Conservation (phyloP, 345 rosid species). For the Dipteronia dyeriana region DNA sequence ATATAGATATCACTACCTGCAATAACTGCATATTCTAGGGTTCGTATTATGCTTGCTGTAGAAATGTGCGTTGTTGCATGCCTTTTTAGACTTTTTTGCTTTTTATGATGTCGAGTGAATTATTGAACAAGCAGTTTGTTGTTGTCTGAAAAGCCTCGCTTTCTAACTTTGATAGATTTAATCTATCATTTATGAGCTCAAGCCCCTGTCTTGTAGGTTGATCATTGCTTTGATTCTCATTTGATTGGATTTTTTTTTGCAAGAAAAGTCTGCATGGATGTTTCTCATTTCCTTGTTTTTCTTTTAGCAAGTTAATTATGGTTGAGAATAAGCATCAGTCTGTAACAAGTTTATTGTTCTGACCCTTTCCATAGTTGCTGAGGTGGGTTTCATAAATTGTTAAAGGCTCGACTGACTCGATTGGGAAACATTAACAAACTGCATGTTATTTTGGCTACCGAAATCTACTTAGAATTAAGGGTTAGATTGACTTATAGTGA, state of each 20-base stretch:
- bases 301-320: not conserved
- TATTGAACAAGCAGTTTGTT: no score
- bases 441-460: not conserved
- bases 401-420: not conserved
- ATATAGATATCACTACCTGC: not conserved
- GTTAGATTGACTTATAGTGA: not conserved
- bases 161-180: not conserved
- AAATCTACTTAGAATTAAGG: not conserved
- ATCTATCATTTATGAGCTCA: no score
- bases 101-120: no score
- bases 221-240: not conserved
- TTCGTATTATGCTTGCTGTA: no score
- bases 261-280: conserved; percentile 17
- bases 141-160: no score
- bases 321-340: not conserved
- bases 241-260: conserved; percentile 16
- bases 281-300: conserved; percentile 6
- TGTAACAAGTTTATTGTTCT: conserved; percentile 4
- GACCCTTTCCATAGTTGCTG: not conserved
- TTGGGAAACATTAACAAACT: not conserved
- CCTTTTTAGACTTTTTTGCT: no score
- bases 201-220: not conserved
- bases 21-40: not conserved
- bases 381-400: not conserved
- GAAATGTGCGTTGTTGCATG: no score